A percentile compares a stretch with the other conserved stretches of the same genome.
These are phyloP conservation scores for Rutstroemia sp. DNA, from an alignment of 2,329 filamentous ascomycete genomes.

Conservation along the genomic window DNA sequence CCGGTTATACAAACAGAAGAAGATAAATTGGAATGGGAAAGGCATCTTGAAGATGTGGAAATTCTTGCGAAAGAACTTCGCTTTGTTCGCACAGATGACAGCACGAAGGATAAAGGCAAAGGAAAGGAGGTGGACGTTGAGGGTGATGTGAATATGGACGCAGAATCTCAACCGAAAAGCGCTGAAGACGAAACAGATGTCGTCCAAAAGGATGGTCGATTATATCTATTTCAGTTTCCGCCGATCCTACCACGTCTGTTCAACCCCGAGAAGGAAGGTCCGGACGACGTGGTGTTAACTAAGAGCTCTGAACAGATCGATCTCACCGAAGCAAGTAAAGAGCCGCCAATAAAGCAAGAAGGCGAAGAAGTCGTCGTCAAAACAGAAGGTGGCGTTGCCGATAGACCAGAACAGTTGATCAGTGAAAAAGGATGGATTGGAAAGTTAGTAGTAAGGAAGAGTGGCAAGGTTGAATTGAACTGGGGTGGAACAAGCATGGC, in stretches of 20 bases:
- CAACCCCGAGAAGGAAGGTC: conserved; percentile 29
- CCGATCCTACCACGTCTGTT: conserved; percentile 50
- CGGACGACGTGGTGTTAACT: conserved; percentile 32
- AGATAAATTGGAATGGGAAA: conserved; percentile 42
- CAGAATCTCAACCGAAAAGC: conserved; percentile 3
- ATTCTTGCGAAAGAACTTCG: conserved; percentile 38
- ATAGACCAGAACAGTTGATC: conserved; percentile 19
- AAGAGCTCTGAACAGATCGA: conserved; percentile 13
- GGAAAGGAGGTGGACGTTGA: conserved; percentile 33
- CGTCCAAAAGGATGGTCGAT: conserved; percentile 39
- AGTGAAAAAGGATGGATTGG: conserved; percentile 51
- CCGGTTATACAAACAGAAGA: conserved; percentile 44
- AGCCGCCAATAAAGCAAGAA: conserved; percentile 14
- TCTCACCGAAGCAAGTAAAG: conserved; percentile 19
- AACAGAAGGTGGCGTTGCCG: conserved; percentile 2
- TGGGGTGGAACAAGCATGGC: conserved; percentile 53
- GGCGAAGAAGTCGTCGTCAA: conserved; percentile 15
- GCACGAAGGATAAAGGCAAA: conserved; percentile 16
- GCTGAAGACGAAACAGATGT: conserved; percentile 13
- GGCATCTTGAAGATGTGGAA: conserved; percentile 38
- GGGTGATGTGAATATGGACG: conserved; percentile 32
- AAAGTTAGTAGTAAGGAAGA: conserved; percentile 52
- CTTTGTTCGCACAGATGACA: conserved; percentile 18
- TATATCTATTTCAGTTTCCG: conserved; percentile 60
- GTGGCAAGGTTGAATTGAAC: conserved; percentile 53